Evolutionary conservation across 148 eudicot genomes (phyloP).

Genomic region (Chenopodium suecicum): DNA sequence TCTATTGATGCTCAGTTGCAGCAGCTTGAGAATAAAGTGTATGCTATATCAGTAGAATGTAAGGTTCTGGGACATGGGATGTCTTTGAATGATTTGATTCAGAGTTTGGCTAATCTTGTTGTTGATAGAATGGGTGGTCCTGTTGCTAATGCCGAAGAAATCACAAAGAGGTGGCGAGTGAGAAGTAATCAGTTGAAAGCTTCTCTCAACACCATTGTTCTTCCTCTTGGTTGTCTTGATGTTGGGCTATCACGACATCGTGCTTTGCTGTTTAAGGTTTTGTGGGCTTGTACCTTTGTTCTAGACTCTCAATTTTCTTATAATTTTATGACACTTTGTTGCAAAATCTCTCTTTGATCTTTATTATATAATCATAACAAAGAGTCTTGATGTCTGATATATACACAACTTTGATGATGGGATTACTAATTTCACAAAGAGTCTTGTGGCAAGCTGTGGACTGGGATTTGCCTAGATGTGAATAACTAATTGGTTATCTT

Average conservation of each 20-base stretch:
- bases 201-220: constrained; percentile 59
- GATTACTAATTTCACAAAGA: not conserved
- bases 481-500: not conserved
- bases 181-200: constrained; percentile 61
- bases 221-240: constrained; percentile 90
- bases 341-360: not conserved
- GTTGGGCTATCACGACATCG: constrained; percentile 95
- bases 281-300: constrained; percentile 16
- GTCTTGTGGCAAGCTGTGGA: not conserved
- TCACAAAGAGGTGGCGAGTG: constrained; percentile 65
- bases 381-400: not conserved
- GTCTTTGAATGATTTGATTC: constrained; percentile 51
- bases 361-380: too few species aligned
- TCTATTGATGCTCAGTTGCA: constrained; percentile 58
- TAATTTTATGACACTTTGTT: not conserved
- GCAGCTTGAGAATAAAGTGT: constrained; percentile 71
- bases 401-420: not conserved
- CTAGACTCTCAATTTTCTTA: not conserved
- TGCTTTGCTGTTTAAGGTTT: constrained; percentile 91
- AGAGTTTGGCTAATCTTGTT: constrained; percentile 72
- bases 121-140: constrained; percentile 93
- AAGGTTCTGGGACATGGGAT: constrained; percentile 43
- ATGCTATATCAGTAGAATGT: constrained; percentile 49
- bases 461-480: not conserved
- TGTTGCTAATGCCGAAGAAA: constrained; percentile 78